Conservation (phyloP, 768 basidiomycete genomes). For the Clavaria fumosa region DNA sequence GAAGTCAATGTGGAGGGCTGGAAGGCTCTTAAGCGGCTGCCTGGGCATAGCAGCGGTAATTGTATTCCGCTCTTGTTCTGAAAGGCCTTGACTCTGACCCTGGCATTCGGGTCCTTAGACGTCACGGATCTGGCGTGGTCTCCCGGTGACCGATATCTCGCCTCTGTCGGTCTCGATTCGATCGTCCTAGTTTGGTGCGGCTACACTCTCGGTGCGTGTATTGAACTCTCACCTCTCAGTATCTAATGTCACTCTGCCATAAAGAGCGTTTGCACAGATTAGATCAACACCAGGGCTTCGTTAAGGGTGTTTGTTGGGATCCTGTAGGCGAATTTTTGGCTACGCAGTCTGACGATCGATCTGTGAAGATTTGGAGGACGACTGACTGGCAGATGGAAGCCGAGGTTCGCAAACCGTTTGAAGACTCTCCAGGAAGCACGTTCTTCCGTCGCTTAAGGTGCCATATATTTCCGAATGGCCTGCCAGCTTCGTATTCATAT, state of each 20-base stretch:
- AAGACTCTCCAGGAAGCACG: constrained; percentile 85
- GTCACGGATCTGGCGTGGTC: constrained; percentile 95
- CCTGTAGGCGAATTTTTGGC: constrained; percentile 96
- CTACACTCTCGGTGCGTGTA: constrained; percentile 58
- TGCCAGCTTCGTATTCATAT: background rate
- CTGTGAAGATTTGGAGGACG: constrained; percentile 94
- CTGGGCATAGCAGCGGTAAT: constrained; percentile 89
- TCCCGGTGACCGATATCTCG: constrained; percentile 80
- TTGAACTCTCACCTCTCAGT: background rate
- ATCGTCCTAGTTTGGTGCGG: constrained; percentile 91
- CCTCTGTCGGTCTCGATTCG: constrained; percentile 88
- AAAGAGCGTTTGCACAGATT: constrained; percentile 73
- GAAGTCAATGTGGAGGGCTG: constrained; percentile 96
- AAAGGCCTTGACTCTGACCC: constrained; percentile 1
- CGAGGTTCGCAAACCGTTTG: constrained; percentile 80
- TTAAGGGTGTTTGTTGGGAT: constrained; percentile 98
- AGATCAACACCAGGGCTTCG: constrained; percentile 86
- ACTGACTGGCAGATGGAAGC: constrained; percentile 81
- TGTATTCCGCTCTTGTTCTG: constrained; percentile 6
- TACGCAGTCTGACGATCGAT: constrained; percentile 93
- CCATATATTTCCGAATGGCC: constrained; percentile 6
- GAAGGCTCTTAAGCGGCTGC: constrained; percentile 85
- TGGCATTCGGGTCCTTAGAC: constrained; percentile 43
- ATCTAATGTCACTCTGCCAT: constrained; percentile 2
- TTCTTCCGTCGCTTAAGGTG: constrained; percentile 87